Base-by-base conservation (phyloP, 768 basidiomycete genomes). In the Fomitopsis serialis region DNA sequence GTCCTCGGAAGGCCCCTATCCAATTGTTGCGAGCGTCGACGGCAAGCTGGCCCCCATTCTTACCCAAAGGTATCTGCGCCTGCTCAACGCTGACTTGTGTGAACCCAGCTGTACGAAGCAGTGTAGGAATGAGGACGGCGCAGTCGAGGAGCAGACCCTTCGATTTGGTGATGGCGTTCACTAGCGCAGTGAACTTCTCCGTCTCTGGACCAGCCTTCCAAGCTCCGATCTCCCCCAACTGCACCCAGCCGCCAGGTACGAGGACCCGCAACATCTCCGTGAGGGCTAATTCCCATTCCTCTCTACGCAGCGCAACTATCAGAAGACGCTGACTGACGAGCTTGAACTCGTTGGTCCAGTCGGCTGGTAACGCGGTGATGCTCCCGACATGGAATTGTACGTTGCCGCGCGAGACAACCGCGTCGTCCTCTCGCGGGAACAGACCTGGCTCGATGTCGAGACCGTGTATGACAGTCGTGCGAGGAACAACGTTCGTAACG, bases 281-380 rank as follows among this genome's bases (percentile, higher is more conserved):
- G 13, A 70, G 52, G 5, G 43, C 58, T 0, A 49, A 29, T 5
- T 23, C 47, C 72, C 72, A 72, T 13, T 72, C 63, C 2, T 58
- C 58, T 8, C 44, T 53, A 0, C 62, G 59, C 25, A 73, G 65
- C 1, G 62, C 70, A 4, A 49, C 58, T 7, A 69, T 56, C 1
- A 72, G 58, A 19, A 72, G 59, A 0, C 70, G 63, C 25, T 72
- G 71, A 25, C 70, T 59, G 15, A 72, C 58, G 37, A 72, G 59
- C 2, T 52, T 17, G 54, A 72, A 72, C 17, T 60, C 63, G 19
- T 57, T 62, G 2, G 60, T 45, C 70, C 72, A 70, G 25, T 61
- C 63, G 0, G 40, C 32, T 0, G 72, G 69, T 11, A 72, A 63
- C n/a, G 53, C 24, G 7, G 62, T 64, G n/a, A 61, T 55, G 34